Evolutionary conservation across 2,329 filamentous ascomycete genomes (phyloP).

Genomic region (Nigrospora sphaerica): DNA sequence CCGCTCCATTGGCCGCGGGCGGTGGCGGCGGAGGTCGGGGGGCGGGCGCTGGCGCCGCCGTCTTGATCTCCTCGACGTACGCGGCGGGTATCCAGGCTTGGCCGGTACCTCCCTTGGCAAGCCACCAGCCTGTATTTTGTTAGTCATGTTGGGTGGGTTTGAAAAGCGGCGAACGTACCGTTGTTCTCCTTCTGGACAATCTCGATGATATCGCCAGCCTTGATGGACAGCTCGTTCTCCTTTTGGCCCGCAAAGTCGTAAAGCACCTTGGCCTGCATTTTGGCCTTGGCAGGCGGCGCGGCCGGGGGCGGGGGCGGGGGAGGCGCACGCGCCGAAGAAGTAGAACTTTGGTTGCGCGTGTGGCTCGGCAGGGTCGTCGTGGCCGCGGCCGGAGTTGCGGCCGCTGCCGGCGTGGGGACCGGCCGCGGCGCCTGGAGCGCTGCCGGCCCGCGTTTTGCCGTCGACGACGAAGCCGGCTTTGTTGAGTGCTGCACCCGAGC

Average conservation of each 20-base stretch:
- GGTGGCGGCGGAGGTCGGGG: conserved; percentile 58
- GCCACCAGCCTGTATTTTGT: conserved; percentile 76
- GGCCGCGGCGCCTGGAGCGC: conserved; percentile 19
- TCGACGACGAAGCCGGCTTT: conserved; percentile 25
- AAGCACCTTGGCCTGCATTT: conserved; percentile 79
- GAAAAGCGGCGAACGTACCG: conserved; percentile 50
- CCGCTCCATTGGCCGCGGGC: conserved; percentile 37
- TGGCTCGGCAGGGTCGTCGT: conserved; percentile 37
- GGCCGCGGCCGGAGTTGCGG: conserved; percentile 5
- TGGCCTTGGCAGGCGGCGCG: conserved; percentile 55
- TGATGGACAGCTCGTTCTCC: conserved; percentile 77
- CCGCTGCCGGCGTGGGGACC: conserved; percentile 19
- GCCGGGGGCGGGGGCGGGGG: conserved; percentile 61
- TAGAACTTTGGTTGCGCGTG: conserved; percentile 47
- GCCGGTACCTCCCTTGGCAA: conserved; percentile 65
- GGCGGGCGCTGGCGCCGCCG: conserved; percentile 53
- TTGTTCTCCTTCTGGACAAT: conserved; percentile 94
- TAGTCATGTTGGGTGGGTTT: conserved; percentile 16
- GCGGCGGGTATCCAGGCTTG: conserved; percentile 93
- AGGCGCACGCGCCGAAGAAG: conserved; percentile 48
- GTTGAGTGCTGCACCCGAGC: conserved; percentile 55
- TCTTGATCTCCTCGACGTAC: conserved; percentile 78
- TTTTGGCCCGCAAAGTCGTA: conserved; percentile 87
- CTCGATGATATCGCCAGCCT: conserved; percentile 73
- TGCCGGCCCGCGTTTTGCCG: conserved; percentile 16